Percentiles rank a stretch among this genome's conserved stretches.
phyloP scores from a whole-genome alignment of 2,329 filamentous ascomycete genomes.

The Monilinia fructigena region DNA sequence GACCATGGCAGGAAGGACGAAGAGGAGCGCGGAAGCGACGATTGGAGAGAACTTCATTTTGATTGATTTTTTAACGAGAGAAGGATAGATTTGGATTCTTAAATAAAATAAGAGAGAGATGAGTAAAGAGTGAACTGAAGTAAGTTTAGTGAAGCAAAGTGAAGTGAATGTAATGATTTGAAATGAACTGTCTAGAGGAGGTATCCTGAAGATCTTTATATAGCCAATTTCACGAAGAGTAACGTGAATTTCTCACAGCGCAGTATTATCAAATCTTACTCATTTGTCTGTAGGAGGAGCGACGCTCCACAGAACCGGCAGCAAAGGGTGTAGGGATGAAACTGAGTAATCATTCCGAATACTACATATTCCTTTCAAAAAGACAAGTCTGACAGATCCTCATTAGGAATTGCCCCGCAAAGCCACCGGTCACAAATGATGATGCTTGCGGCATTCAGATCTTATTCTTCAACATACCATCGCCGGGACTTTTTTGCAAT shows the following conservation, averaged over 20 bases:
- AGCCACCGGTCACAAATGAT: background rate
- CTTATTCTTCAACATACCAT: background rate
- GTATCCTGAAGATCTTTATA: background rate
- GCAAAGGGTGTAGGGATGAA: background rate
- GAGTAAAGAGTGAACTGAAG: constrained; percentile 1
- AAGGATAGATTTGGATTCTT: background rate
- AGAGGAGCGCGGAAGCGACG: background rate
- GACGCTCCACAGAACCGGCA: background rate
- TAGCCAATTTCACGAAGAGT: background rate
- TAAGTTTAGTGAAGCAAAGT: background rate
- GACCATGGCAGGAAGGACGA: constrained; percentile 13
- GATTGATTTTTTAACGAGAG: background rate
- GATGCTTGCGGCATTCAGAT: background rate
- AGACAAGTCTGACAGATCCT: constrained; percentile 1
- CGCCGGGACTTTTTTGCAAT: background rate
- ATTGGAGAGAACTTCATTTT: constrained; percentile 9
- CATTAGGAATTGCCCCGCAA: background rate
- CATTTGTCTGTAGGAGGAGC: background rate
- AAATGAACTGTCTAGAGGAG: background rate
- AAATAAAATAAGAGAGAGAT: background rate
- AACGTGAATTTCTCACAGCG: background rate
- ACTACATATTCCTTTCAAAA: background rate
- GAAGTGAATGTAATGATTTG: background rate
- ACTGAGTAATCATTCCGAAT: background rate
- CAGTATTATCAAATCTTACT: background rate